Base-by-base conservation (phyloP, 2,329 filamentous ascomycete species). In the Lecanoromycetidae sp. region DNA sequence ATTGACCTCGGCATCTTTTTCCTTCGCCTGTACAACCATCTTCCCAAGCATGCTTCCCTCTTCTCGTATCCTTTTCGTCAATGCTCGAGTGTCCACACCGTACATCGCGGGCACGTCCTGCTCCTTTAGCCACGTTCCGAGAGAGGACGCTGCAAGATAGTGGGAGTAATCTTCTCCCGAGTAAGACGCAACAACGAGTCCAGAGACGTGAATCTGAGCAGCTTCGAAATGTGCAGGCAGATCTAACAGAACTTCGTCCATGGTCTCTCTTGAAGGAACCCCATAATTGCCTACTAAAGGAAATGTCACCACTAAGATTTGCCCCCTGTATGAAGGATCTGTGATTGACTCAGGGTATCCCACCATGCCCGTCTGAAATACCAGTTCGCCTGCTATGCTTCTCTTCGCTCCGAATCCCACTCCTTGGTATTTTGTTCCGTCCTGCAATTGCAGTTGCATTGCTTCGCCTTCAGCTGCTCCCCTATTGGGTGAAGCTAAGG, bases 331-430 rank as follows among this genome's bases (percentile, higher is more conserved):
- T 17, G 84, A 90, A 44, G 84, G 84, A 60, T 90, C 84, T 60
- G 84, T 88, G 75, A 90, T 80, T 39, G 84, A 93, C 73, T 98
- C 91, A 34, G 91, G 88, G 65, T 98, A 98, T 61, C 91, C 91
- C 58, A 96, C 91, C 88, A 96, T 94, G 67, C 91, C 91, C 49
- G 91, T 98, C 76, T 96, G 90, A 72, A 98, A 98, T 69, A 98
- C 91, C 64, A 98, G 75, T 74, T 98, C 91, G 66, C 91, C 91
- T 56, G 90, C 84, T 61, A 93, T 80, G 71, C 86, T 94, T 76
- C 88, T 94, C 61, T 86, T 76, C 54, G 90, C 88, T 67, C 91
- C 91, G 64, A 98, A 98, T 76, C 87, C 94, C 72, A 86, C 87
- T 58, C 91, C 91, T 64, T 93, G 85, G 74, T 87, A 94, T 62